phyloP scores from a whole-genome alignment of 164 flowering plant genomes.

The Macadamia integrifolia region DNA sequence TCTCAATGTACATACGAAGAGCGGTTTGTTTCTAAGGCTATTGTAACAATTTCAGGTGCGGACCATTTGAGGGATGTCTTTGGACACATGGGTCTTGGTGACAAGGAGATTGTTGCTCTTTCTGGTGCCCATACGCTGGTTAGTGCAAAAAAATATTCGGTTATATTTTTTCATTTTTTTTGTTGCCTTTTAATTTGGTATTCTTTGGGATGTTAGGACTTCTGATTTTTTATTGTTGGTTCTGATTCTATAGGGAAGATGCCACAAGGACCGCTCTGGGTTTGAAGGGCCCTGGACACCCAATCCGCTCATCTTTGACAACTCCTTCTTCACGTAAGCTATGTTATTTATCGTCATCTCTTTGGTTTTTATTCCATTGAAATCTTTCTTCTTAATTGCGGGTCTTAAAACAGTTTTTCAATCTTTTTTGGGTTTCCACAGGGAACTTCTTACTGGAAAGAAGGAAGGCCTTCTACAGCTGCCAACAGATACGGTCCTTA shows the following conservation, averaged over 20 bases:
- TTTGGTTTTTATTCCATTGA: not conserved
- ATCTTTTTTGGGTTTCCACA: not conserved
- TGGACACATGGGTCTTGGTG: slow-evolving; percentile 49
- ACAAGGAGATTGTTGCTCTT: slow-evolving; percentile 51
- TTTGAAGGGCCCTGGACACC: slow-evolving; percentile 62
- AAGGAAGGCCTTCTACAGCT: slow-evolving; percentile 51
- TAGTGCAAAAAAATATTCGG: too few relatives aligned
- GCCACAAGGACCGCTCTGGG: slow-evolving; percentile 66
- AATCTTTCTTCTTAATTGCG: not conserved
- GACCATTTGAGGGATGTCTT: slow-evolving; percentile 55
- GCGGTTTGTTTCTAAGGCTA: too few relatives aligned
- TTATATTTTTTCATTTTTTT: not conserved
- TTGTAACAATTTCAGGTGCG: slow-evolving; percentile 23
- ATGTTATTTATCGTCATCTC: not conserved
- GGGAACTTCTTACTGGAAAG: slow-evolving; percentile 47
- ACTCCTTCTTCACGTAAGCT: slow-evolving; percentile 47
- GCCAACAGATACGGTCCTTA: slow-evolving; percentile 48
- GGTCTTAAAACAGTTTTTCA: not conserved
- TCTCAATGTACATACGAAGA: too few relatives aligned
- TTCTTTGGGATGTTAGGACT: not conserved
- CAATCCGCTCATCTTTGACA: slow-evolving; percentile 53
- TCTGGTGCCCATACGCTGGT: slow-evolving; percentile 65
- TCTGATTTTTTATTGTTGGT: not conserved
- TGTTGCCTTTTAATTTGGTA: not conserved
- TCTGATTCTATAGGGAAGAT: slow-evolving; percentile 38